These are phyloP conservation scores for Trifolium subterraneum DNA, from an alignment of 306 rosid species.

Conservation along the genomic window DNA sequence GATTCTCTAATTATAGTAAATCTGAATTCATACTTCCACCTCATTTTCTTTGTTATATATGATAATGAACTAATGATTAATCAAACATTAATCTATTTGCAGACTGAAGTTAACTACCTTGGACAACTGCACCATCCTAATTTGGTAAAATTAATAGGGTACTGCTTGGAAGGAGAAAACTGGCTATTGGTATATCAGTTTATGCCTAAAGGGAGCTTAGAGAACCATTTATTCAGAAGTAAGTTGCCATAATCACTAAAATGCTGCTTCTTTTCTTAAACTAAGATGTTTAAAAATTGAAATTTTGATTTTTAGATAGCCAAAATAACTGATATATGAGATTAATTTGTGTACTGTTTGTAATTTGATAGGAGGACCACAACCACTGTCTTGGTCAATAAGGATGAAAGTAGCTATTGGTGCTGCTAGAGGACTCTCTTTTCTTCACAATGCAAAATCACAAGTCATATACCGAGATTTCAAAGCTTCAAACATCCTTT, in stretches of 20 bases:
- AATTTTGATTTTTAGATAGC: conserved; percentile 7
- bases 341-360: conserved; percentile 12
- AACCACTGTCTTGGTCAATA: conserved; percentile 85
- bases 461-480: conserved; percentile 97
- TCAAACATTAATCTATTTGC: conserved; percentile 45
- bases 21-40: neutral
- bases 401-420: conserved; percentile 94
- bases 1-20: neutral
- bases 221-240: conserved; percentile 94
- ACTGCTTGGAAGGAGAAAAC: conserved; percentile 90
- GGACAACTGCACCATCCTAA: conserved; percentile 91
- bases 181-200: conserved; percentile 91
- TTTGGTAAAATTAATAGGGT: conserved; percentile 88
- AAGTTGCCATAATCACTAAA: conserved; percentile 43
- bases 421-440: conserved; percentile 92
- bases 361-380: conserved; percentile 76
- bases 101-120: conserved; percentile 95
- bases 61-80: conserved; percentile 25
- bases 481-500: conserved; percentile 92
- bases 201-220: conserved; percentile 96
- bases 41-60: neutral
- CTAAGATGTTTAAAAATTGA: conserved; percentile 3
- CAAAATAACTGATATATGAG: neutral
- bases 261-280: conserved; percentile 16
- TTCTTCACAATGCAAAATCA: conserved; percentile 90